Conservation (phyloP, 176 grass and related monocot species). For the Zizania latifolia region DNA sequence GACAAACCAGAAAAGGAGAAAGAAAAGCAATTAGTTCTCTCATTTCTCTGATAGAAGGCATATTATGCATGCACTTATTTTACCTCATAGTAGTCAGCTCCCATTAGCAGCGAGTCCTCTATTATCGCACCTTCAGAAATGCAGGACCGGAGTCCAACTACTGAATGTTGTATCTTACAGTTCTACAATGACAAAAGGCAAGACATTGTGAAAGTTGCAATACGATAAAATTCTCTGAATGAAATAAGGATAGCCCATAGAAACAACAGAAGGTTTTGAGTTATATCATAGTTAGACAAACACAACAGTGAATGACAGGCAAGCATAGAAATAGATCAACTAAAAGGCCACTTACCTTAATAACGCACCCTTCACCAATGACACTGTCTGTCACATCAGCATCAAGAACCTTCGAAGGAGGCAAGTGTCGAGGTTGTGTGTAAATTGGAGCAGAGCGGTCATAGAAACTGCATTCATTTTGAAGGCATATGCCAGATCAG, state of each 20-base stretch:
- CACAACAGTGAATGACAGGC: background rate
- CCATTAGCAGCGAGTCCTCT: slow-evolving; percentile 93
- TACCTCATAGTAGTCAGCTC: slow-evolving; percentile 99
- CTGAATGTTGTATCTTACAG: slow-evolving; percentile 96
- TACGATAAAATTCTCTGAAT: no score
- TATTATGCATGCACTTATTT: slow-evolving; percentile 15
- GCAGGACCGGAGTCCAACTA: slow-evolving; percentile 90
- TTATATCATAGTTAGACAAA: no score
- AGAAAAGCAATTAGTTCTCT: slow-evolving; percentile 3
- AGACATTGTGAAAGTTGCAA: background rate
- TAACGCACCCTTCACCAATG: slow-evolving; percentile 95
- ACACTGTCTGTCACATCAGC: slow-evolving; percentile 94
- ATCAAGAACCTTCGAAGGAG: slow-evolving; percentile 95
- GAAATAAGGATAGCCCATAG: no score
- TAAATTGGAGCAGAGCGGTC: slow-evolving; percentile 96
- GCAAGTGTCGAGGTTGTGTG: slow-evolving; percentile 88
- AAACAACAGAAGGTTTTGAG: no score
- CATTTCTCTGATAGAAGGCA: slow-evolving; percentile 15
- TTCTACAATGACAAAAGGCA: slow-evolving; percentile 42
- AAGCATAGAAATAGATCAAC: background rate
- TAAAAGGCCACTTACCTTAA: slow-evolving; percentile 61
- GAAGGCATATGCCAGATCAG: slow-evolving; percentile 24
- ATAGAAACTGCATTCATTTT: slow-evolving; percentile 75
- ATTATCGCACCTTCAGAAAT: slow-evolving; percentile 93
- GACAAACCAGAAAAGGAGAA: background rate